phyloP scores from a whole-genome alignment of 495 filamentous ascomycete species.

The Trichoderma parareesei region DNA sequence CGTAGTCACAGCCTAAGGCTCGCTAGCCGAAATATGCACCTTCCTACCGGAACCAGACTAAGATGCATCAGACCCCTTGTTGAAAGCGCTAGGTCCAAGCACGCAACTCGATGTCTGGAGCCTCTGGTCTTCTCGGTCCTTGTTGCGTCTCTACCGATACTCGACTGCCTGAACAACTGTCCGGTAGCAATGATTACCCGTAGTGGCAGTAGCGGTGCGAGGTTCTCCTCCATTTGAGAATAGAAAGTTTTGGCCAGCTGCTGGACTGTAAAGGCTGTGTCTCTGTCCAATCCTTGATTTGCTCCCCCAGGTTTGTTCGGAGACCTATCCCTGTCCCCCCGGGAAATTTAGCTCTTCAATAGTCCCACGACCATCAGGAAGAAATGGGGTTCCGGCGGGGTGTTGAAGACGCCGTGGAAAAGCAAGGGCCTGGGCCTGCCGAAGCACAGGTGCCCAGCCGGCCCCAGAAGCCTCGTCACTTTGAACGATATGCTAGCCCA shows the following conservation, averaged over 20 bases:
- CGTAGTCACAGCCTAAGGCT: background rate
- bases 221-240: background rate
- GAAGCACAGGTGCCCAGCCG: slow-evolving; percentile 1
- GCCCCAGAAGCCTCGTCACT: background rate
- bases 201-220: background rate
- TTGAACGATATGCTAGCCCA: background rate
- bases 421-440: background rate
- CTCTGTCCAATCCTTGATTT: background rate
- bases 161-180: background rate
- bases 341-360: slow-evolving; percentile 9
- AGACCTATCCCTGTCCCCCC: background rate
- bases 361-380: slow-evolving; percentile 3
- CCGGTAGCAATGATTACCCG: background rate
- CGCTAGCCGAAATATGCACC: slow-evolving; percentile 6
- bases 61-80: slow-evolving; percentile 1
- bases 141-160: background rate
- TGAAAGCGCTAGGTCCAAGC: background rate
- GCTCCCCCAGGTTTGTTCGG: background rate
- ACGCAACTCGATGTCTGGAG: background rate
- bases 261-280: background rate
- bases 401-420: background rate
- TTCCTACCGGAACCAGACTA: slow-evolving; percentile 9
- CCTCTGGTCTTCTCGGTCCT: background rate
- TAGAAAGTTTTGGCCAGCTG: background rate
- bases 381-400: slow-evolving; percentile 7